Evolutionary conservation across 208 protist species (phyloP).

Genomic region (Crithidia brevicula): DNA sequence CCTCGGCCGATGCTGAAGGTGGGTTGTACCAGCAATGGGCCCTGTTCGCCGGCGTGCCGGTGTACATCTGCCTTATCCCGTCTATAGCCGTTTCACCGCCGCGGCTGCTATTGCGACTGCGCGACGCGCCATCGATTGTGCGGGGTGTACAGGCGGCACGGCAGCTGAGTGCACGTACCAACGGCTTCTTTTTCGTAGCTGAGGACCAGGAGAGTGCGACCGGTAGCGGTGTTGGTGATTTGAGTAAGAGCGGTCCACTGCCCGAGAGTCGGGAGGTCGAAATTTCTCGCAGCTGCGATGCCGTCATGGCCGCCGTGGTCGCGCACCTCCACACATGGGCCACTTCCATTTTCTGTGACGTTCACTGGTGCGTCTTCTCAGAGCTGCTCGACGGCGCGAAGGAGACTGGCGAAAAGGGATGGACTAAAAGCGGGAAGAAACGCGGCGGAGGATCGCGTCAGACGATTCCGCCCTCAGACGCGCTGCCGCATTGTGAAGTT

Average conservation of each 20-base stretch:
- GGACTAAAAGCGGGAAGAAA: not conserved
- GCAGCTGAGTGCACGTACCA: constrained; percentile 7
- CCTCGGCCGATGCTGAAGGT: too few species aligned
- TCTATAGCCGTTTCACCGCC: constrained; percentile 1
- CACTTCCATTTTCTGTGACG: constrained; percentile 3
- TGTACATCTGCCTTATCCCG: constrained; percentile 25
- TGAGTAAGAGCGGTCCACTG: too few species aligned
- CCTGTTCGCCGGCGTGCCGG: not conserved
- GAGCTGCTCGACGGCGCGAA: not conserved
- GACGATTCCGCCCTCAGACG: too few species aligned
- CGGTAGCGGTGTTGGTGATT: too few species aligned
- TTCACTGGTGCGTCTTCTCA: constrained; percentile 24
- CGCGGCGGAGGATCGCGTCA: not conserved
- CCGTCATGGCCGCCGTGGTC: not conserved
- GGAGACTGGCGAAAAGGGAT: not conserved
- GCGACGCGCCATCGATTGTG: constrained; percentile 10
- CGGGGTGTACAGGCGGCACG: not conserved
- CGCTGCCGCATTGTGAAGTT: constrained; percentile 11
- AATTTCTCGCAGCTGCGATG: not conserved
- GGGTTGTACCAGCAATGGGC: not conserved
- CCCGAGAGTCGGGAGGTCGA: too few species aligned
- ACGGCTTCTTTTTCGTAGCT: constrained; percentile 17
- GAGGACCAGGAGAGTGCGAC: not conserved
- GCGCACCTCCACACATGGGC: constrained; percentile 13
- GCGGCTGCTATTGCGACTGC: constrained; percentile 11